Percentiles rank a stretch among this genome's conserved stretches.
phyloP scores from a whole-genome alignment of 306 rosid genomes.

The Vigna nakashimae region DNA sequence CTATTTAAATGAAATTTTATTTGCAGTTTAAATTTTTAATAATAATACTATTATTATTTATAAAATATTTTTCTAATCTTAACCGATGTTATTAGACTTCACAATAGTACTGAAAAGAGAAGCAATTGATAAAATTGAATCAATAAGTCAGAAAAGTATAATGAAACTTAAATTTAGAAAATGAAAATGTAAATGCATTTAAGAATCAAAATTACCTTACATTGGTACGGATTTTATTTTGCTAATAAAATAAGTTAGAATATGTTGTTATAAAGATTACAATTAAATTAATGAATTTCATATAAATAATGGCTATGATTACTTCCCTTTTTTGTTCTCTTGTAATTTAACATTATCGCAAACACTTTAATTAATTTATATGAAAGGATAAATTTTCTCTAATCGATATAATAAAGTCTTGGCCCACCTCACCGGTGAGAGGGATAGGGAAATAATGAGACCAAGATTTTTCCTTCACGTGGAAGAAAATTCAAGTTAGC shows the following conservation, averaged over 20 bases:
- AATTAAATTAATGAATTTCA: neutral
- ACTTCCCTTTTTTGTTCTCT: neutral
- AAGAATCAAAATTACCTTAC: neutral
- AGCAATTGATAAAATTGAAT: neutral
- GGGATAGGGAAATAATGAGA: neutral
- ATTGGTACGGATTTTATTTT: neutral
- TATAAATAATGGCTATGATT: neutral
- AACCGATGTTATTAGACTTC: no score
- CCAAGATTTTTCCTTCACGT: slow-evolving; percentile 3
- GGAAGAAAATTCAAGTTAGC: slow-evolving; percentile 11
- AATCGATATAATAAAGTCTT: neutral
- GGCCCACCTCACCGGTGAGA: neutral
- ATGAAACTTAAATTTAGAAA: neutral
- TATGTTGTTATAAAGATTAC: neutral
- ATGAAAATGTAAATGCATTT: neutral
- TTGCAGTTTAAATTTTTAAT: no score
- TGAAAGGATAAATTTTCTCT: neutral
- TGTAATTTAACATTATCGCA: neutral
- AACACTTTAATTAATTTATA: no score
- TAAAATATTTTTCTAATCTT: no score
- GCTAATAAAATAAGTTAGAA: neutral
- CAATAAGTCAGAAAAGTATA: neutral
- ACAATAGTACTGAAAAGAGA: no score
- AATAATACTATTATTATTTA: no score
- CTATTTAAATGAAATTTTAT: no score